Evolutionary conservation across 1,284 basidiomycete species (phyloP), one percentile per base, ranked within the genome.

Genomic region (Cutaneotrichosporon mucoides): DNA sequence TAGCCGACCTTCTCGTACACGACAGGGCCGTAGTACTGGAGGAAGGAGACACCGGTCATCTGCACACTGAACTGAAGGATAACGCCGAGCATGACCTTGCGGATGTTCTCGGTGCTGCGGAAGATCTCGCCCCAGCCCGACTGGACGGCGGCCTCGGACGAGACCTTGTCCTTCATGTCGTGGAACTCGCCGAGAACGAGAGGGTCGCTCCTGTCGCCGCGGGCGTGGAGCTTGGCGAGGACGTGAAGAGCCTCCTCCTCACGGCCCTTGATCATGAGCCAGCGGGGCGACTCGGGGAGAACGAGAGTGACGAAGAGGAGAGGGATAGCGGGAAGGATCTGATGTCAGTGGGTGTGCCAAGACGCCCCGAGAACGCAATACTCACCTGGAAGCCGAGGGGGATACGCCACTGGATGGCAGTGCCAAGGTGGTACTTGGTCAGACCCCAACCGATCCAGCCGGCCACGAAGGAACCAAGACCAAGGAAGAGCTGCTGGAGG

Each of bases 241-340:
- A 70, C 71, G 0, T 59, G 63, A 33, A 68, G 54, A 0, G 76
- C 75, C 56, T 76, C 68, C 24, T 73, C 67, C n/a, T 72, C 64
- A 2, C 66, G 56, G 1, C 75, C 75, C 38, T 72, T 72, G 15
- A 70, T 66, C 60, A 75, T 68, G 50, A 79, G 69, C 72, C 66
- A 77, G 9, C 85, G 80, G 2, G 85, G 85, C 13, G 79, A 81
- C 60, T 83, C 82, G 11, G 82, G 82, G 38, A 82, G 76, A 38
- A 81, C 63, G 63, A 79, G 77, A 43, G 85, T 84, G 64, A 86
- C 82, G n/a, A 81, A 72, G 24, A 84, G 79, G 2, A 87, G 76
- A 10, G 40, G 40, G 5, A 86, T 53, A 11, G 84, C 82, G 38
- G 82, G 78, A 65, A 72, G 33, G 43, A 58, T 58, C 51, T 58